Percentiles rank a stretch among this genome's conserved stretches.
Evolutionary conservation across 164 flowering plant genomes (phyloP).

Genomic region (Chimonanthus praecox): DNA sequence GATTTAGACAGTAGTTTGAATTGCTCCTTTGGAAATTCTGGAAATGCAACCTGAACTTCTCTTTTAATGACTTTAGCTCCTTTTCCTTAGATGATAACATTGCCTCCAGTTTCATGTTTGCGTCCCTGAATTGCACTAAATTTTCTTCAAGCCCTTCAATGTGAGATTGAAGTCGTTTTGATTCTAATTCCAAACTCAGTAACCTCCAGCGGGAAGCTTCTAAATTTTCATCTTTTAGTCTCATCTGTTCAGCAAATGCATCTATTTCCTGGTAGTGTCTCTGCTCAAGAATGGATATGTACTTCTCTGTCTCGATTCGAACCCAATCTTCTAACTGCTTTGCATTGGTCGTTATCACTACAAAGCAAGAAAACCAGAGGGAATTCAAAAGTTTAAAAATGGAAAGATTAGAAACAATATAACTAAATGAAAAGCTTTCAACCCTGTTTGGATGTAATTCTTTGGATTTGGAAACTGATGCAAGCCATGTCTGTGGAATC

Average conservation of each 20-base stretch:
- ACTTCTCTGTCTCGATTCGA: conserved; percentile 49
- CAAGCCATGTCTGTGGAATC: no score
- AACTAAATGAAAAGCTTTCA: no score
- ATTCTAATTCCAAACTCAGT: conserved; percentile 72
- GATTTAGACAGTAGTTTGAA: conserved; percentile 19
- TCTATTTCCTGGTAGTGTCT: conserved; percentile 71
- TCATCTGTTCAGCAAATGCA: conserved; percentile 76
- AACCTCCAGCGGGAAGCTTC: conserved; percentile 67
- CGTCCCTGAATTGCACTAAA: conserved; percentile 44
- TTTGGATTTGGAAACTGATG: no score
- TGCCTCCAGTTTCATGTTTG: conserved; percentile 57
- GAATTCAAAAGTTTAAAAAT: not conserved
- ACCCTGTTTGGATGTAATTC: no score
- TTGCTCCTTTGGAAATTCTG: conserved; percentile 20
- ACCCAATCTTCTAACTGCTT: conserved; percentile 53
- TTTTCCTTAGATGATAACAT: conserved; percentile 47
- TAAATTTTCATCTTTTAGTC: conserved; percentile 73
- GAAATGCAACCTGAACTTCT: conserved; percentile 27
- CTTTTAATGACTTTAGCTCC: conserved; percentile 48
- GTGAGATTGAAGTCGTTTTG: conserved; percentile 60
- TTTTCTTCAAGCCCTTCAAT: conserved; percentile 51
- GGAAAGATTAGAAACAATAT: not conserved
- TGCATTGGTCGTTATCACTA: conserved; percentile 32
- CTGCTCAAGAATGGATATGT: conserved; percentile 38
- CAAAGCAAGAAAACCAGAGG: conserved; percentile 9